Conservation (phyloP, 768 basidiomycete genomes). For the Piloderma croceum region DNA sequence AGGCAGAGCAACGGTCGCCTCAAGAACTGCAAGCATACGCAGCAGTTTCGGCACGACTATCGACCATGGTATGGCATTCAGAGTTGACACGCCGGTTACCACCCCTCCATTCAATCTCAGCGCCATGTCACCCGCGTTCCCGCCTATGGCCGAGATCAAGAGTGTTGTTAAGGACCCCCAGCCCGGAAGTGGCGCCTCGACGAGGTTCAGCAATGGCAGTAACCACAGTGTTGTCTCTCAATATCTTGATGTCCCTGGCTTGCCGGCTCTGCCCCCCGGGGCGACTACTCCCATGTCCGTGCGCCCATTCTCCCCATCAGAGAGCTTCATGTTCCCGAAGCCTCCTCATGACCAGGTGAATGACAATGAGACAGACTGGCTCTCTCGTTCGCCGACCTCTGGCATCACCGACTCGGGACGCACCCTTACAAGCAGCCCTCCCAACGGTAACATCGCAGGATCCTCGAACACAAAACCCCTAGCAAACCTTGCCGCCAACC, state of each 20-base stretch:
- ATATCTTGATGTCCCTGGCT: conserved; percentile 31
- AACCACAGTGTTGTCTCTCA: no score
- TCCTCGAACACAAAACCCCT: not conserved
- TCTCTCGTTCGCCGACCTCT: not conserved
- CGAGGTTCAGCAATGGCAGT: conserved; percentile 13
- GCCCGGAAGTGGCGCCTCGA: not conserved
- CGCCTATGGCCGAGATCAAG: conserved; percentile 49
- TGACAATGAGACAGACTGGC: conserved; percentile 15
- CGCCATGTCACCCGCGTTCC: conserved; percentile 32
- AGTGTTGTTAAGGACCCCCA: not conserved
- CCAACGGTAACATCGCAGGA: not conserved
- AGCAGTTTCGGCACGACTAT: conserved; percentile 66
- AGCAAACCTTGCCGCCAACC: not conserved
- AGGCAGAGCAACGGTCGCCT: no score
- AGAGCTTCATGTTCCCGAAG: conserved; percentile 64
- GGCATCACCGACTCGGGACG: not conserved
- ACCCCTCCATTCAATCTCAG: conserved; percentile 16
- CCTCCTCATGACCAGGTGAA: conserved; percentile 38
- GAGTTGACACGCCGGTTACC: conserved; percentile 17
- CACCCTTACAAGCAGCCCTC: not conserved
- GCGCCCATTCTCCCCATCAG: conserved; percentile 60
- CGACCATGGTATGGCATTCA: conserved; percentile 34
- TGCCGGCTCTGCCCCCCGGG: conserved; percentile 18
- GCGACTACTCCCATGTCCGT: conserved; percentile 52
- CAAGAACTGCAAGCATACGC: conserved; percentile 33